A percentile compares a stretch with the other conserved stretches of the same genome.
Evolutionary conservation across 1,284 basidiomycete genomes (phyloP).

Genomic region (Ceratobasidium papillatum): DNA sequence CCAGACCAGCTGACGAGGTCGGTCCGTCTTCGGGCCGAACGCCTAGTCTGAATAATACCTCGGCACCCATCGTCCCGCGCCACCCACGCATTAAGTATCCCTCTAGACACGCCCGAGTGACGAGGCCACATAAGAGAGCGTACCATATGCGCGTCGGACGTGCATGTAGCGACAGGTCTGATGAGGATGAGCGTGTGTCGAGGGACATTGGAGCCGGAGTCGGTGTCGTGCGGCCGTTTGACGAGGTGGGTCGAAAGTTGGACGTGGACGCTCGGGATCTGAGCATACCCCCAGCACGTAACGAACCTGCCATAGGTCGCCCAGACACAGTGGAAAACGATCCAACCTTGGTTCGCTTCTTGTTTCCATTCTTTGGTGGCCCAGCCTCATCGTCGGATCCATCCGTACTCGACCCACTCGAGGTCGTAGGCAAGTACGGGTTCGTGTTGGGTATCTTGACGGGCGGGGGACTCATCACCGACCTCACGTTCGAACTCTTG

Average conservation of each 20-base stretch:
- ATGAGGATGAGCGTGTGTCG: conserved; percentile 14
- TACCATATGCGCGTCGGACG: conserved; percentile 81
- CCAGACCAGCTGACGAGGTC: neutral
- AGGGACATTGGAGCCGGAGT: neutral
- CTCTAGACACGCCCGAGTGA: conserved; percentile 80
- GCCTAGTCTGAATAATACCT: conserved; percentile 76
- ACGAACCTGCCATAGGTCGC: conserved; percentile 2
- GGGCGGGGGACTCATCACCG: conserved; percentile 12
- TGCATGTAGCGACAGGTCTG: conserved; percentile 49
- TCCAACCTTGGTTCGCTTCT: conserved; percentile 1
- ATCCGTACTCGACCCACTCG: conserved; percentile 35
- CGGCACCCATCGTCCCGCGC: conserved; percentile 73
- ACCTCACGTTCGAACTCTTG: conserved; percentile 53
- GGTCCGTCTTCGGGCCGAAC: conserved; percentile 55
- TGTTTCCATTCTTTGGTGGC: neutral
- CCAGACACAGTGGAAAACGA: conserved; percentile 7
- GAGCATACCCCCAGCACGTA: neutral
- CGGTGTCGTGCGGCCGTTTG: conserved; percentile 15
- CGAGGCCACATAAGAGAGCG: conserved; percentile 72
- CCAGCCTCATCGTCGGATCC: conserved; percentile 23
- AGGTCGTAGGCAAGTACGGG: conserved; percentile 25
- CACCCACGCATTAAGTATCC: conserved; percentile 82
- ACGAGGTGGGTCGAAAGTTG: neutral
- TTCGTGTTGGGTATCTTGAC: conserved; percentile 30
- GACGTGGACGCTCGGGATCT: neutral